Conservation (phyloP, 1,284 basidiomycete species). For the Coniophora puteana region DNA sequence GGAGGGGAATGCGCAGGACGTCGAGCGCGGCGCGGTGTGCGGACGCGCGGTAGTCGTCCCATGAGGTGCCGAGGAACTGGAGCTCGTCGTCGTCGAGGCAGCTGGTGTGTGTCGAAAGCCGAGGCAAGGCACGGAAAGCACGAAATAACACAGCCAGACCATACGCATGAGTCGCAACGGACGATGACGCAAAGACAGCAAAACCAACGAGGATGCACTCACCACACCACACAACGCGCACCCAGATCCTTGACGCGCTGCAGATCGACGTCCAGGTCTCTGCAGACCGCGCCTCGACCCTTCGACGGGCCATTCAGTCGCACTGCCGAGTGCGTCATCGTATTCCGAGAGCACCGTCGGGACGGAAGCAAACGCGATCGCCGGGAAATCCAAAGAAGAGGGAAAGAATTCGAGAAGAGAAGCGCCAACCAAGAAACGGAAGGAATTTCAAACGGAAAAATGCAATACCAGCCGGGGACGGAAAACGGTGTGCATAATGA, state of each 20-base stretch:
- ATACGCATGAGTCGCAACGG: no score
- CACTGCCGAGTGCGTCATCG: conserved; percentile 40
- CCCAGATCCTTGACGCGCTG: conserved; percentile 73
- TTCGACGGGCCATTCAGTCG: conserved; percentile 79
- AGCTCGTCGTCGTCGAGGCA: conserved; percentile 90
- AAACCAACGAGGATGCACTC: conserved; percentile 15
- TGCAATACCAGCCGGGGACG: no score
- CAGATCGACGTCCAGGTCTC: conserved; percentile 80
- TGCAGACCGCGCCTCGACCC: conserved; percentile 81
- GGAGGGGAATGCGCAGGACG: conserved; percentile 81
- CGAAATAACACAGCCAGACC: neutral
- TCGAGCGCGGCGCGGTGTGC: conserved; percentile 71
- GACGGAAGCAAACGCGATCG: neutral
- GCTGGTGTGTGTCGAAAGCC: no score
- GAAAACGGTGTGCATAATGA: no score
- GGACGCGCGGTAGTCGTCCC: conserved; percentile 68
- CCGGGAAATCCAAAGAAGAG: neutral
- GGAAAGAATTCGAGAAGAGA: neutral
- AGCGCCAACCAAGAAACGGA: no score
- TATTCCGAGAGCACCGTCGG: no score
- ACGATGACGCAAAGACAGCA: conserved; percentile 1
- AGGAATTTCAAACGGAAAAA: no score
- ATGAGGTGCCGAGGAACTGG: conserved; percentile 78
- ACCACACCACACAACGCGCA: conserved; percentile 85
- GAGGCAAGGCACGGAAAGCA: no score